These are phyloP conservation scores for Physcomitrium patens DNA, from an alignment of 225 moss, liverwort and hornwort genomes.

Conservation along the genomic window DNA sequence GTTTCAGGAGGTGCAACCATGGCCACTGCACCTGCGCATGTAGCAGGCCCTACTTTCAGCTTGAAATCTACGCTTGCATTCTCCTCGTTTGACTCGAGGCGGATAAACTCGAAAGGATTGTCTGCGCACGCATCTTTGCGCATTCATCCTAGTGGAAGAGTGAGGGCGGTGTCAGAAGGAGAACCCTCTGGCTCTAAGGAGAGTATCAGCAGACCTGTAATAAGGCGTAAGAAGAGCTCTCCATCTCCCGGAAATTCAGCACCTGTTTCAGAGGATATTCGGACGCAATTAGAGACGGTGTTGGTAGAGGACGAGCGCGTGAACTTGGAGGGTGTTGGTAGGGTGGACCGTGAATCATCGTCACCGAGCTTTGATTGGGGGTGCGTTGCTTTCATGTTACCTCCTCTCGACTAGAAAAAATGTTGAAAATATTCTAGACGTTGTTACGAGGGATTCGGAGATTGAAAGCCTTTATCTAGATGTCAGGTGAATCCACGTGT, in stretches of 20 bases:
- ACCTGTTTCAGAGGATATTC: conserved; percentile 33
- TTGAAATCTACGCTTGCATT: conserved; percentile 50
- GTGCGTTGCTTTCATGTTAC: conserved; percentile 35
- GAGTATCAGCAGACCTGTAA: conserved; percentile 45
- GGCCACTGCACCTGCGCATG: conserved; percentile 56
- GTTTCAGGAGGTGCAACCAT: conserved; percentile 26
- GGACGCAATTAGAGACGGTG: conserved; percentile 57
- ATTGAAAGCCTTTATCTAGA: neutral
- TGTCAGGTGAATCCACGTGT: neutral
- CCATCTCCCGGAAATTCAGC: conserved; percentile 31
- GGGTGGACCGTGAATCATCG: conserved; percentile 65
- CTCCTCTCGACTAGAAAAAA: neutral
- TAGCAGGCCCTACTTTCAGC: conserved; percentile 47
- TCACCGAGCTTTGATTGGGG: conserved; percentile 80
- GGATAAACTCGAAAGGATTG: conserved; percentile 50
- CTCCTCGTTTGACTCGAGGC: conserved; percentile 50
- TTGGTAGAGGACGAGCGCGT: conserved; percentile 75
- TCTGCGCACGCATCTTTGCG: conserved; percentile 44
- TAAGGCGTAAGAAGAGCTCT: conserved; percentile 48
- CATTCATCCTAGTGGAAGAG: conserved; percentile 35
- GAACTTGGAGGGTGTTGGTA: conserved; percentile 80
- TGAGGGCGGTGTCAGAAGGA: conserved; percentile 49
- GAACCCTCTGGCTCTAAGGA: conserved; percentile 44
- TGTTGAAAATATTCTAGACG: neutral
- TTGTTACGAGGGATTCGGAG: neutral